phyloP scores from a whole-genome alignment of 352 stramenopile species.

The Pythium sukuiense region DNA sequence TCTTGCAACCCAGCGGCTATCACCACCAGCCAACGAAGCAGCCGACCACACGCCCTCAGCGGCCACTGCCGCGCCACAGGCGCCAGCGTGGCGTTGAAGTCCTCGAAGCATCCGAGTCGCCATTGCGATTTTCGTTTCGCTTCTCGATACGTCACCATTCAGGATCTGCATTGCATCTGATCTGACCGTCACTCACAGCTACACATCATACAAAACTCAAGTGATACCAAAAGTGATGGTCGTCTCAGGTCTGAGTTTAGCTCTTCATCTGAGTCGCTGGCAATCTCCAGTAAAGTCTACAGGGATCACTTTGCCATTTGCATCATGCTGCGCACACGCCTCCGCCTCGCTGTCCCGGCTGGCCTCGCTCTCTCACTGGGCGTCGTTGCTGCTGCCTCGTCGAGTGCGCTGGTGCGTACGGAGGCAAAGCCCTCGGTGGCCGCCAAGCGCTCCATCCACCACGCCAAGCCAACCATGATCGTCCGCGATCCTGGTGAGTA shows the following conservation, averaged over 20 bases:
- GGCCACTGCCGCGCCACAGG: not conserved
- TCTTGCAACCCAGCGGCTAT: not conserved
- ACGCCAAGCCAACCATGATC: constrained; percentile 31
- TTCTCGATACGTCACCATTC: not conserved
- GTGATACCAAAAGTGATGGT: constrained; percentile 15
- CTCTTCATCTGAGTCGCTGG: not conserved
- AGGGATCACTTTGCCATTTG: constrained; percentile 2
- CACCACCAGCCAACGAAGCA: not conserved
- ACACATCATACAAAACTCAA: not conserved
- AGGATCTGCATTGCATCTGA: not conserved
- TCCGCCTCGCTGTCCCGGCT: constrained; percentile 9
- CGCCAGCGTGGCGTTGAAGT: constrained; percentile 12
- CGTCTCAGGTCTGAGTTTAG: not conserved
- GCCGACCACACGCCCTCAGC: constrained; percentile 2
- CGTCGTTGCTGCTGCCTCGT: not conserved
- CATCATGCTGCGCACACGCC: constrained; percentile 17
- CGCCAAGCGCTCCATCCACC: constrained; percentile 11
- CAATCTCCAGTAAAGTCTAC: too few species aligned
- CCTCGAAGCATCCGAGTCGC: constrained; percentile 7
- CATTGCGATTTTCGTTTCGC: not conserved
- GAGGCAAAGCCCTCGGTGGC: constrained; percentile 9
- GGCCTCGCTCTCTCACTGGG: constrained; percentile 13
- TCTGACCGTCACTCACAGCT: not conserved
- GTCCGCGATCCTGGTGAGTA: constrained; percentile 42
- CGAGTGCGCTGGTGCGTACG: not conserved